Conservation (phyloP, 176 grass and related monocot genomes). For the Bromus sterilis region DNA sequence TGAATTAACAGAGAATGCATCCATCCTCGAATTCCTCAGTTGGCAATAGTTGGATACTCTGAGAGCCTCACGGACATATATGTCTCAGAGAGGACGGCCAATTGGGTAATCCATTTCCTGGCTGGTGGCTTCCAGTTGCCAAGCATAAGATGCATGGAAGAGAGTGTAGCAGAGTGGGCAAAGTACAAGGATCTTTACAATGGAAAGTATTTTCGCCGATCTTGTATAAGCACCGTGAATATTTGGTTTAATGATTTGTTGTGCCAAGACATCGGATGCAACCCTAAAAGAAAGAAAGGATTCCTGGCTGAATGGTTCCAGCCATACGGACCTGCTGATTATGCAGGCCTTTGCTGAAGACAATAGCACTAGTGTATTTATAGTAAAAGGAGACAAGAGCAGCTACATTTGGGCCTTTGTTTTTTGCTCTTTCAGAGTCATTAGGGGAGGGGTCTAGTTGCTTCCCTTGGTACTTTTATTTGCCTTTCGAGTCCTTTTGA, state of each 20-base stretch:
- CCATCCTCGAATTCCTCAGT: conserved; percentile 64
- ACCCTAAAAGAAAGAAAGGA: conserved; percentile 72
- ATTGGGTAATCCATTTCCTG: conserved; percentile 66
- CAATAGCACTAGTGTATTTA: not conserved
- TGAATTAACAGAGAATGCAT: conserved; percentile 57
- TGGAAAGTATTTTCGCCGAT: conserved; percentile 40
- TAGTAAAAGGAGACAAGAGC: not conserved
- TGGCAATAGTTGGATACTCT: conserved; percentile 76
- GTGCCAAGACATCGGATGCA: conserved; percentile 68
- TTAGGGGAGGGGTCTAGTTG: not conserved
- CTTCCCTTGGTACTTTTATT: not conserved
- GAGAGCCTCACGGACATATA: conserved; percentile 66
- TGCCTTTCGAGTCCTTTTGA: not conserved
- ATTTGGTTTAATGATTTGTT: conserved; percentile 83
- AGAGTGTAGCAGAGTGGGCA: conserved; percentile 57
- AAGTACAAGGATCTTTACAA: conserved; percentile 62
- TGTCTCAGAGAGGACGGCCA: conserved; percentile 58
- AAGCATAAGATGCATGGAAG: conserved; percentile 73
- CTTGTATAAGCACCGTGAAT: conserved; percentile 59
- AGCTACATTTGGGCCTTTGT: too few species aligned
- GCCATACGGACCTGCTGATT: conserved; percentile 65
- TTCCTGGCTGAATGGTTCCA: conserved; percentile 72
- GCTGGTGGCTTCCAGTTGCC: conserved; percentile 46
- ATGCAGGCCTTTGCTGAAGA: conserved; percentile 35
- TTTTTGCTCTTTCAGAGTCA: too few species aligned